phyloP scores from a whole-genome alignment of 495 filamentous ascomycete species.

The Trichoderma erinaceum region DNA sequence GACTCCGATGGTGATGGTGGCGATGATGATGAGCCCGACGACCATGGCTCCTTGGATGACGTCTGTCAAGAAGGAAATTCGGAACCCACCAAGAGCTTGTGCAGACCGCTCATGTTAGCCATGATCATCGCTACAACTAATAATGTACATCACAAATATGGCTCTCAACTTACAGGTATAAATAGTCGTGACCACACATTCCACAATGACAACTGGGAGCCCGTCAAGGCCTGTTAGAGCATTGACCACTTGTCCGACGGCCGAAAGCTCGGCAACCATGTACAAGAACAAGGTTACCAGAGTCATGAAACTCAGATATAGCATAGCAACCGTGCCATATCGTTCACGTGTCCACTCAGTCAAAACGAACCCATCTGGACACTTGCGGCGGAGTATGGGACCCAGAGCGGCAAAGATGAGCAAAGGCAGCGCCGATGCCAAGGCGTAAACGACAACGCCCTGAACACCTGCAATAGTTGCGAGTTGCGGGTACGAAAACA shows the following conservation, averaged over 20 bases:
- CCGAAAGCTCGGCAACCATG: constrained; percentile 73
- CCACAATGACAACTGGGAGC: constrained; percentile 65
- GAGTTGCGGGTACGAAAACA: constrained; percentile 74
- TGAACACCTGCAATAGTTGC: constrained; percentile 72
- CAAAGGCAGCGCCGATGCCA: constrained; percentile 60
- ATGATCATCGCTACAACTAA: background rate
- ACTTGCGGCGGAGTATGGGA: constrained; percentile 66
- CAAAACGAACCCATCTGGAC: constrained; percentile 69
- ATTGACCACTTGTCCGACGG: constrained; percentile 64
- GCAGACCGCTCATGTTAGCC: constrained; percentile 18
- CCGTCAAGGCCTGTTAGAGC: constrained; percentile 66
- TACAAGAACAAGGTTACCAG: constrained; percentile 74
- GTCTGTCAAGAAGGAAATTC: constrained; percentile 71
- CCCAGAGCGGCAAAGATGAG: constrained; percentile 62
- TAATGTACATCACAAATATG: background rate
- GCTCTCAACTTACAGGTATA: constrained; percentile 58
- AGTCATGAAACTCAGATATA: constrained; percentile 65
- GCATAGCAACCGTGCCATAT: constrained; percentile 56
- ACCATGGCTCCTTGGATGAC: constrained; percentile 74
- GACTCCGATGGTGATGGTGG: constrained; percentile 63
- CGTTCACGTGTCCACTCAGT: constrained; percentile 74
- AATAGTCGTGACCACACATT: constrained; percentile 65
- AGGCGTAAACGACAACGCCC: constrained; percentile 63
- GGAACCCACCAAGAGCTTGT: constrained; percentile 68
- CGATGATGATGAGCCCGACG: constrained; percentile 58